A percentile compares a stretch with the other conserved stretches of the same genome.
phyloP scores from a whole-genome alignment of 179 eudicot species.

The Vitellaria paradoxa region DNA sequence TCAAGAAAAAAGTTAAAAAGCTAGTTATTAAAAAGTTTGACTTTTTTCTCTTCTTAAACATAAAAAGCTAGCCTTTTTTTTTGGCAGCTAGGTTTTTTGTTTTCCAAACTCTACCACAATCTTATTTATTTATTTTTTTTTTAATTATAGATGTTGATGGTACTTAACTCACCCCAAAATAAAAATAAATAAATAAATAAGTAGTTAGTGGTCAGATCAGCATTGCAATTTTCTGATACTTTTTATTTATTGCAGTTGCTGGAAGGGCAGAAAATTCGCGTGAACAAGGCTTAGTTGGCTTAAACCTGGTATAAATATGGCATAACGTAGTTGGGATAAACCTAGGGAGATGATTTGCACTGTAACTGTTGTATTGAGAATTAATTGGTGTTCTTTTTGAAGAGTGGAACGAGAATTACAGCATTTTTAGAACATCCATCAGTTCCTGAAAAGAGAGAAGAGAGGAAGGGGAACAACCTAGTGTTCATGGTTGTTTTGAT shows the following conservation, averaged over 20 bases:
- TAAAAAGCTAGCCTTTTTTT: no score
- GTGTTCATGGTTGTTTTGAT: slow-evolving; percentile 6
- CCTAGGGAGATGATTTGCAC: slow-evolving; percentile 1
- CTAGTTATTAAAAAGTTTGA: no score
- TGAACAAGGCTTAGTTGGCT: slow-evolving; percentile 60
- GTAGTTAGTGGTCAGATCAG: not conserved
- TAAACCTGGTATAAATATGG: not conserved
- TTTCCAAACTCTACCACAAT: no score
- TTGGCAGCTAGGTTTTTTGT: no score
- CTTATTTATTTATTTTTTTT: no score
- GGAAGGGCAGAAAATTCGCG: slow-evolving; percentile 92
- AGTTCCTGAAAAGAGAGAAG: not conserved
- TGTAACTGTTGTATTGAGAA: not conserved
- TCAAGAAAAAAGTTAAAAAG: no score
- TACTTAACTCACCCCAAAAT: no score
- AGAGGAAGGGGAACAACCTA: not conserved
- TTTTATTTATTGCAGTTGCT: slow-evolving; percentile 48
- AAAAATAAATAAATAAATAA: no score
- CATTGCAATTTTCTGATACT: slow-evolving; percentile 6
- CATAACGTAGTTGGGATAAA: not conserved
- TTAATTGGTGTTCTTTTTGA: no score
- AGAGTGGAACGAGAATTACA: no score
- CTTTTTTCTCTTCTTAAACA: no score
- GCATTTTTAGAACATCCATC: not conserved
- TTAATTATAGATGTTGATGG: no score